Evolutionary conservation across 257 asterid species (phyloP), one percentile per base, ranked within the genome.

Genomic region (Jacaranda copaia): DNA sequence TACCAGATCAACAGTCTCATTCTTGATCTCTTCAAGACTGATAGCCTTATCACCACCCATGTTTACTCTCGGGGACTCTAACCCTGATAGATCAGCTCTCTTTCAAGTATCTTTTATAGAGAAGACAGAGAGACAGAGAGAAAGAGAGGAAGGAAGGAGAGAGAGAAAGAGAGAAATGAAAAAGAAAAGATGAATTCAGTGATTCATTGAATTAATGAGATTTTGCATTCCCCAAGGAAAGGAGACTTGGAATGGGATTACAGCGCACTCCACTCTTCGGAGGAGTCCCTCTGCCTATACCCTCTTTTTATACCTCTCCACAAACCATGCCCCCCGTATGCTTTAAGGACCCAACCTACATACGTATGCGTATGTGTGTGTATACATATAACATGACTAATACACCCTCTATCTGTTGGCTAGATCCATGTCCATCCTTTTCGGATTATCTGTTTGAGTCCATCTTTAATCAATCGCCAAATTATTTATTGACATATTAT

Each of bases 1-100:
- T 86, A 86, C 92, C 90, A 88, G 83, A 88, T 88, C 88, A 85
- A 93, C 98, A 46, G 96, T 89, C 79, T 93, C 98, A 76, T 93
- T 93, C 78, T 89, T 93, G 1, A 93, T 93, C 86, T 84, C 87
- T 46, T 93, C 96, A 4, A 93, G 96, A 77, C 91, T 87, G 62
- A 88, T 76, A 66, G 82, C 81, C 57, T 81, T 77, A 65, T 78
- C 87, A 5, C 78, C 84, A 4, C 83, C 86, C 89, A 70, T 90
- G 72, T 49, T 72, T 76, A 32, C 4, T 16, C 69, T 45, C 36
- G 2, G 42, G 35, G 11, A 10, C 32, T 32, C 76, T 43, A 51
- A 6, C 49, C 65, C 67, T 53, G 45, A 16, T 36, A 53, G 80
- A 73, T 77, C 81, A 81, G 81, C 51, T 62, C 46, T 76, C 20